A percentile compares a stretch with the other conserved stretches of the same genome.
These are phyloP conservation scores for Trametes maxima DNA, from an alignment of 768 basidiomycete species.

Conservation along the genomic window DNA sequence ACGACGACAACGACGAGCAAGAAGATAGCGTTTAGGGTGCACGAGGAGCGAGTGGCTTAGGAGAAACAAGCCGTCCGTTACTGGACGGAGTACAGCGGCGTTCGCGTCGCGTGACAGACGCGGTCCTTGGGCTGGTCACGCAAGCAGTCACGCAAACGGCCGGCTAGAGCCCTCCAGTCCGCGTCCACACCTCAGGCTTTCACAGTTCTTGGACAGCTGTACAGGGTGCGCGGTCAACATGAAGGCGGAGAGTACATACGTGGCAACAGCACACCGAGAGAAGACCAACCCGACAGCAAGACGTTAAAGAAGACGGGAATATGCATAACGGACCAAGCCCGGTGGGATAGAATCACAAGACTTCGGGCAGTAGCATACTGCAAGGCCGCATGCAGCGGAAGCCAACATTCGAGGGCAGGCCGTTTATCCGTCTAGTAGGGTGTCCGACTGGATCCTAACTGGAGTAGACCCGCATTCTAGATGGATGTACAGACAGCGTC, in stretches of 20 bases:
- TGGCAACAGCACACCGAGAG: background rate
- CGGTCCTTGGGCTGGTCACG: conserved; percentile 21
- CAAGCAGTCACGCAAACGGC: background rate
- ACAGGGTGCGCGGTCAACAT: background rate
- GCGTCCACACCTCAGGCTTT: background rate
- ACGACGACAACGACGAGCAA: background rate
- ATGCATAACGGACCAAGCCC: conserved; percentile 1
- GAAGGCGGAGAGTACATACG: background rate
- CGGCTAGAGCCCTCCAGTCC: background rate
- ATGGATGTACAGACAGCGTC: conserved; percentile 9
- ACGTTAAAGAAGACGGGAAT: background rate
- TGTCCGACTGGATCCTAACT: background rate
- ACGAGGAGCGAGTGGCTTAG: conserved; percentile 15
- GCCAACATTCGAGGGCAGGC: too few species aligned
- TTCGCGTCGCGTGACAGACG: conserved; percentile 27
- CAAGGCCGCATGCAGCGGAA: background rate
- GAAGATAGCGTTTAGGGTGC: background rate
- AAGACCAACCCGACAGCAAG: background rate
- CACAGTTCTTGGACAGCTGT: background rate
- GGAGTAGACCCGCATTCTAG: conserved; percentile 20
- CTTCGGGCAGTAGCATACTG: background rate
- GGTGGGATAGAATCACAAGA: background rate
- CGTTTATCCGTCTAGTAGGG: background rate
- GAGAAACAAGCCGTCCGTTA: conserved; percentile 2
- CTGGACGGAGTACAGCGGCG: background rate